phyloP scores from a whole-genome alignment of 1,139 yeast genomes.

The Lodderomyces orthopsilosis region DNA sequence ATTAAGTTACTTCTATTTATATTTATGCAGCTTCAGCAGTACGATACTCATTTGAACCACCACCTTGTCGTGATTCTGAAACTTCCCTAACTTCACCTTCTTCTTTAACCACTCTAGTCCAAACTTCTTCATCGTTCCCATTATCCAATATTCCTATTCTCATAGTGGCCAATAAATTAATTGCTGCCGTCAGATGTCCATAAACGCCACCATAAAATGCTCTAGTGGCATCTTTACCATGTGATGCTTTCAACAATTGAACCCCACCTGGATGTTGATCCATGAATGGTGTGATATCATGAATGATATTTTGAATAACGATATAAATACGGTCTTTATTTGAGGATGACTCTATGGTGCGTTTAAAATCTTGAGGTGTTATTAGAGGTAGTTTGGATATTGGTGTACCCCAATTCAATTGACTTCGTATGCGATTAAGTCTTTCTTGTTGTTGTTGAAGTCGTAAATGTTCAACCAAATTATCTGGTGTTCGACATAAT shows the following conservation, averaged over 20 bases:
- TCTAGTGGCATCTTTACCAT: conserved; percentile 69
- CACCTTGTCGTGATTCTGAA: conserved; percentile 17
- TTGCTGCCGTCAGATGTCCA: conserved; percentile 72
- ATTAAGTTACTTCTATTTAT: neutral
- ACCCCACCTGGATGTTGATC: conserved; percentile 74
- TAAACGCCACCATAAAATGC: conserved; percentile 78
- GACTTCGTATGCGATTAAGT: conserved; percentile 57
- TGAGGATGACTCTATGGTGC: conserved; percentile 33
- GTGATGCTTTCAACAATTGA: conserved; percentile 57
- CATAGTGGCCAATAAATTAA: conserved; percentile 71
- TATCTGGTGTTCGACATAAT: conserved; percentile 40
- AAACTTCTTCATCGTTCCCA: conserved; percentile 80
- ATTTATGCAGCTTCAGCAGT: conserved; percentile 48
- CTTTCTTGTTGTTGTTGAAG: conserved; percentile 66
- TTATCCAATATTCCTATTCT: conserved; percentile 71
- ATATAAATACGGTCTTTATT: conserved; percentile 41
- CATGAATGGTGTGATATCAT: conserved; percentile 70
- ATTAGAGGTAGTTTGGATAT: conserved; percentile 62
- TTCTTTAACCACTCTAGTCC: conserved; percentile 55
- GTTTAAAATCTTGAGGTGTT: conserved; percentile 48
- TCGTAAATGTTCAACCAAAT: conserved; percentile 52
- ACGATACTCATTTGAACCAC: conserved; percentile 24
- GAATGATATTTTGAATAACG: conserved; percentile 56
- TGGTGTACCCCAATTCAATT: conserved; percentile 75
- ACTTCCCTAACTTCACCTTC: conserved; percentile 35